Base-by-base conservation (phyloP, 345 rosid genomes). In the Mercurialis annua region DNA sequence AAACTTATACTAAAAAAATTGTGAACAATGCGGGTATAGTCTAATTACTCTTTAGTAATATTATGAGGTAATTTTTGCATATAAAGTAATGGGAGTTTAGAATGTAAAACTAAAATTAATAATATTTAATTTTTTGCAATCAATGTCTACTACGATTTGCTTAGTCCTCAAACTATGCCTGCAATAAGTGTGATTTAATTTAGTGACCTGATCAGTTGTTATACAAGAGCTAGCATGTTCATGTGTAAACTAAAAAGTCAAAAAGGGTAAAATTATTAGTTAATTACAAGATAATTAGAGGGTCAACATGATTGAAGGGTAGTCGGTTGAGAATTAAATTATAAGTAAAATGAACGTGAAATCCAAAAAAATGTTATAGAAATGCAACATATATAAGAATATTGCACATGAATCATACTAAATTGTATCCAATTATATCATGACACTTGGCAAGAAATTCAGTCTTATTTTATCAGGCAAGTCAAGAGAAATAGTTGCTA, bases 91-190 rank as follows among this genome's bases (percentile, higher is more conserved):
- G 60, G 60, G 60, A 55, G 60, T 55, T 55, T 36, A 55, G 38
- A 9, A 29, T 56, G 9, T 3, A 40, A 24, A 27, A 56, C 3
- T 43, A 24, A 59, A 54, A 9, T 29, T 27, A 66, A 31, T 54
- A 29, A 11, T 56, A 0, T 49, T 49, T n/a, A 48, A 11, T 17
- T 2, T 15, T 38, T 9, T 3, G 16, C 66, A 59, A 51, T 40
- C 21, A 62, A 67, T 67, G 71, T 62, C 62, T 31, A 31, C 49
- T 34, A 20, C n/a, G n/a, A 34, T 33, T 50, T 58, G 53, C 30
- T 77, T 47, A 31, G 18, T 59, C 84, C 85, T 53, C 61, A 78
- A 84, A 73, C 67, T 29, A 59, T 73, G 82, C 69, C 81, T 64
- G 10, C 68, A 76, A 64, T 43, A 46, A 50, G 68, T 69, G 66